A percentile compares a stretch with the other conserved stretches of the same genome.
phyloP scores from a whole-genome alignment of 1,139 yeast genomes.

The Geotrichum citri-aurantii region DNA sequence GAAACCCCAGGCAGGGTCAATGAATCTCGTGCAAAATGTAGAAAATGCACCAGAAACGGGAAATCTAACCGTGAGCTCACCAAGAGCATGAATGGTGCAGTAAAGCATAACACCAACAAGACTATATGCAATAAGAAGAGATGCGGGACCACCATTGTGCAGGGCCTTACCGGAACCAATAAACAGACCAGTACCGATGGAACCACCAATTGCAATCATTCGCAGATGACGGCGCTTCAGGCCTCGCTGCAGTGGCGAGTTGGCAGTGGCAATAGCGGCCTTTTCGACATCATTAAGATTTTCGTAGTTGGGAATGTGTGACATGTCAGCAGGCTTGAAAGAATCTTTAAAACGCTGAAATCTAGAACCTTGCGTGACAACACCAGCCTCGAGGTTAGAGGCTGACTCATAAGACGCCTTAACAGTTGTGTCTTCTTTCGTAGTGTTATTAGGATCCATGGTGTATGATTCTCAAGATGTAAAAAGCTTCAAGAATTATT shows the following conservation, averaged over 20 bases:
- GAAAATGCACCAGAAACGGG: constrained; percentile 61
- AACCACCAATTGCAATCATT: constrained; percentile 79
- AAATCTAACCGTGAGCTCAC: constrained; percentile 55
- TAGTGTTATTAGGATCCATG: not conserved
- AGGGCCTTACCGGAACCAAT: constrained; percentile 72
- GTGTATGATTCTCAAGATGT: not conserved
- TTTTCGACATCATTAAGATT: constrained; percentile 27
- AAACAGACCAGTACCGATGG: constrained; percentile 73
- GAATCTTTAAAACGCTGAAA: constrained; percentile 29
- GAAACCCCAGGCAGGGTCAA: constrained; percentile 66
- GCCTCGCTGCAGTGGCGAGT: constrained; percentile 39
- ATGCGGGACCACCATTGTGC: constrained; percentile 70
- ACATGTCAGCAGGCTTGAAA: constrained; percentile 27
- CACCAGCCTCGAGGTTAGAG: constrained; percentile 39
- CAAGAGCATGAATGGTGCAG: constrained; percentile 53
- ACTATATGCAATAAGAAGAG: constrained; percentile 51
- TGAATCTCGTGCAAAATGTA: constrained; percentile 49
- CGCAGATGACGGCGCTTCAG: constrained; percentile 49
- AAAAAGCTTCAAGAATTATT: not conserved
- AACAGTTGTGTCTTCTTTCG: not conserved
- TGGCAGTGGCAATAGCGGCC: constrained; percentile 31
- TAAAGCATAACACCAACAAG: constrained; percentile 42
- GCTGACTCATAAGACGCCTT: constrained; percentile 44
- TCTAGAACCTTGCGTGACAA: constrained; percentile 20
- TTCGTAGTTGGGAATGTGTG: constrained; percentile 20